phyloP scores from a whole-genome alignment of 2,329 filamentous ascomycete genomes.

The Paraphoma chrysanthemicola region DNA sequence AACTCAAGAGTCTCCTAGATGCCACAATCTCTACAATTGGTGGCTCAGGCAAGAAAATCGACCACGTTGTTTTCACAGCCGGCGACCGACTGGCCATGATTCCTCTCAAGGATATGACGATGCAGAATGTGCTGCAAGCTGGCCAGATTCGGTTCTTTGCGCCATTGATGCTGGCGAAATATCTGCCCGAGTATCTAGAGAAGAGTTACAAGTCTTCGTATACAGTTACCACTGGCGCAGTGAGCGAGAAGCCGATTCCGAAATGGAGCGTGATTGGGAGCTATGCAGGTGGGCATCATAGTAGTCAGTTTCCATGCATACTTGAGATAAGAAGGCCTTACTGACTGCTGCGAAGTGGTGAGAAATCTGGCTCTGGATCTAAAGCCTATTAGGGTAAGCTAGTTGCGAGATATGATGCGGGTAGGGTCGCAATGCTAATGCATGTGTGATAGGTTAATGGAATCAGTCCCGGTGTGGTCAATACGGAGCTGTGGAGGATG shows the following conservation, averaged over 20 bases:
- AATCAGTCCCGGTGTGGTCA: constrained; percentile 62
- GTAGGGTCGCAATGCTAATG: background rate
- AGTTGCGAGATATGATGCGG: background rate
- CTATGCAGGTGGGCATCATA: constrained; percentile 60
- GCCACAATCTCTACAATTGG: constrained; percentile 37
- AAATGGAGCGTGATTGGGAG: constrained; percentile 59
- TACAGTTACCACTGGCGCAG: constrained; percentile 63
- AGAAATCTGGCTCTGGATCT: constrained; percentile 68
- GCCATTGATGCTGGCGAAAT: constrained; percentile 61
- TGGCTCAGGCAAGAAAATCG: constrained; percentile 44
- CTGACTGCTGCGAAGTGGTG: constrained; percentile 42
- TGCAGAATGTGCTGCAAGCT: constrained; percentile 51
- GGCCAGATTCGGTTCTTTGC: constrained; percentile 61
- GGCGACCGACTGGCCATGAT: constrained; percentile 55
- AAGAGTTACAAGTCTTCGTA: constrained; percentile 55
- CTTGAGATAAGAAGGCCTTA: too few relatives aligned
- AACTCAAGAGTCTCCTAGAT: constrained; percentile 56
- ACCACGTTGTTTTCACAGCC: constrained; percentile 67
- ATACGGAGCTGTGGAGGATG: constrained; percentile 53
- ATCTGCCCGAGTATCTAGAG: constrained; percentile 54
- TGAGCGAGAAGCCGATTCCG: constrained; percentile 59
- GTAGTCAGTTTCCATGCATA: constrained; percentile 24
- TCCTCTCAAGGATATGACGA: constrained; percentile 51
- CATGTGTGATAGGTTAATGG: constrained; percentile 52
- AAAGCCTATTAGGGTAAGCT: constrained; percentile 63